Evolutionary conservation across 345 rosid species (phyloP).

Genomic region (Toxicodendron radicans): DNA sequence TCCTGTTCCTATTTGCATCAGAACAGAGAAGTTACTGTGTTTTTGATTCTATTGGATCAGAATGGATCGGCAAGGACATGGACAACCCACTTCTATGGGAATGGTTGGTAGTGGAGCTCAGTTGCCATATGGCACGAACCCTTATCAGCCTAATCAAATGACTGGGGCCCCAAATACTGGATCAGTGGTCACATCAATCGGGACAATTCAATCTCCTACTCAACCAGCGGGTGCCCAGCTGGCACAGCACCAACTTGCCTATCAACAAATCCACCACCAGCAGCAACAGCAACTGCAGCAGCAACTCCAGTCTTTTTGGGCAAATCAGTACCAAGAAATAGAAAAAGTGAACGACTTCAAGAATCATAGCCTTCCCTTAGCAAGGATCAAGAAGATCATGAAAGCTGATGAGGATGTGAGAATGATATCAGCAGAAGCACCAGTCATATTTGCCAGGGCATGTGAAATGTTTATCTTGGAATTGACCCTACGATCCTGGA

Average conservation of each 20-base stretch:
- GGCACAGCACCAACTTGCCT: slow-evolving; percentile 68
- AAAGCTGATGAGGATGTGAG: slow-evolving; percentile 97
- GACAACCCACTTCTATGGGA: slow-evolving; percentile 64
- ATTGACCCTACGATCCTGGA: slow-evolving; percentile 91
- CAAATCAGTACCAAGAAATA: slow-evolving; percentile 74
- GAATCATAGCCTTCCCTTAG: slow-evolving; percentile 92
- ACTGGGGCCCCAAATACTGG: slow-evolving; percentile 43
- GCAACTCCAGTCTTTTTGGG: slow-evolving; percentile 88
- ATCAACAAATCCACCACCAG: slow-evolving; percentile 87
- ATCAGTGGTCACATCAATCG: slow-evolving; percentile 37
- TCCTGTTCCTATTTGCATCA: slow-evolving; percentile 12
- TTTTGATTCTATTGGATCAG: slow-evolving; percentile 23
- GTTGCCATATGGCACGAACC: slow-evolving; percentile 54
- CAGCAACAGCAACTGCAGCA: slow-evolving; percentile 92
- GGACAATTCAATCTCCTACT: slow-evolving; percentile 44
- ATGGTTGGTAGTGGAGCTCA: slow-evolving; percentile 40
- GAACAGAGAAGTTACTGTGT: slow-evolving; percentile 15
- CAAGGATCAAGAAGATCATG: slow-evolving; percentile 99
- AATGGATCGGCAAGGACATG: slow-evolving; percentile 85
- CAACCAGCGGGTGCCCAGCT: slow-evolving; percentile 60
- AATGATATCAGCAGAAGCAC: slow-evolving; percentile 99
- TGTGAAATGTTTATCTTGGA: slow-evolving; percentile 98
- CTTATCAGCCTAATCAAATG: slow-evolving; percentile 63
- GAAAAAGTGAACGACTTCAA: slow-evolving; percentile 82
- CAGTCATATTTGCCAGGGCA: slow-evolving; percentile 91